A percentile compares a stretch with the other conserved stretches of the same genome.
Conservation (phyloP, 2,329 filamentous ascomycete genomes). For the Hypocreales sp. region DNA sequence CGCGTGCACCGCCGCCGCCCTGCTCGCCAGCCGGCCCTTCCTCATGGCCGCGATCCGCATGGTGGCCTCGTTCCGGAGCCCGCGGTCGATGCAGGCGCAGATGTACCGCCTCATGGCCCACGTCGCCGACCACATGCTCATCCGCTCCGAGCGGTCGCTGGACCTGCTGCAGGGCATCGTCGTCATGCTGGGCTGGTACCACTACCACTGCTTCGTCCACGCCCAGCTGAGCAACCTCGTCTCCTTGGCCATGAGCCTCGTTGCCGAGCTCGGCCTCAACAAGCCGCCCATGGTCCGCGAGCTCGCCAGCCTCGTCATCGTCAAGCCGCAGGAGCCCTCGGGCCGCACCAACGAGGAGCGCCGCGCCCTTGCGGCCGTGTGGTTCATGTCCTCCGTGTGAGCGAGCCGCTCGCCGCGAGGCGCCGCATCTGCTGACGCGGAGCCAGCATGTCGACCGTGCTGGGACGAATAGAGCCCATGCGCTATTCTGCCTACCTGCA, state of each 20-base stretch:
- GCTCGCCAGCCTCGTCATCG: conserved; percentile 24
- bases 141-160: conserved; percentile 31
- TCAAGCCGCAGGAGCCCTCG: conserved; percentile 20
- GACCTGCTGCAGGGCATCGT: conserved; percentile 33
- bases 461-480: conserved; percentile 29
- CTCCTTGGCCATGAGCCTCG: conserved; percentile 28
- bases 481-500: conserved; percentile 36
- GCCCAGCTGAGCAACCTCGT: conserved; percentile 35
- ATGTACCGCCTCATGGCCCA: conserved; percentile 30
- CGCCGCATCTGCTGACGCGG: not conserved
- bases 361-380: conserved; percentile 34
- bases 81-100: conserved; percentile 31
- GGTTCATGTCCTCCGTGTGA: conserved; percentile 38
- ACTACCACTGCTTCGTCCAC: conserved; percentile 38
- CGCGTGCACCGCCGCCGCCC: conserved; percentile 16
- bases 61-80: conserved; percentile 30
- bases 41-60: conserved; percentile 33
- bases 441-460: conserved; percentile 23
- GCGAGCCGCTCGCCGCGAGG: conserved; percentile 6
- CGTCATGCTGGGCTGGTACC: conserved; percentile 33
- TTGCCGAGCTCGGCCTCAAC: conserved; percentile 30
- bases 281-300: conserved; percentile 23
- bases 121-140: conserved; percentile 31
- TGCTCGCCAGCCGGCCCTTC: conserved; percentile 27
- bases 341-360: conserved; percentile 34